A percentile compares a stretch with the other conserved stretches of the same genome.
These are phyloP conservation scores for Westerdykella ornata DNA, from an alignment of 2,329 filamentous ascomycete species.

Conservation along the genomic window DNA sequence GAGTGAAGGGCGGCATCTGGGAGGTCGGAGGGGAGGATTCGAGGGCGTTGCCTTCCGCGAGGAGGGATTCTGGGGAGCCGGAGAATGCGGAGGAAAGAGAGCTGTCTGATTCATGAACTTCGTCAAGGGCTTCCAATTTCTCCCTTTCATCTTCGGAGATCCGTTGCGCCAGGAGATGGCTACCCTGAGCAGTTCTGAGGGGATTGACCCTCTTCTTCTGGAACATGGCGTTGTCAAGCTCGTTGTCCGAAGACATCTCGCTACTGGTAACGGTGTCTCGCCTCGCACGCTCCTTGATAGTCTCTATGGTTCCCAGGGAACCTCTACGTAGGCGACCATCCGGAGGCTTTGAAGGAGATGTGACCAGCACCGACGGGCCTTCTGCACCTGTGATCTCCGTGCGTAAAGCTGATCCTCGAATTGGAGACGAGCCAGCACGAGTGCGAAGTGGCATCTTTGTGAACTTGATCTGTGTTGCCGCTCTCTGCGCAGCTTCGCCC, in stretches of 20 bases:
- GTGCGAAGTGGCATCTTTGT: constrained; percentile 87
- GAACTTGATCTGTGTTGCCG: constrained; percentile 88
- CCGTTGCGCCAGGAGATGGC: constrained; percentile 49
- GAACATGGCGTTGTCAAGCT: constrained; percentile 61
- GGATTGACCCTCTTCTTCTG: constrained; percentile 58
- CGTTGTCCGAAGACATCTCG: constrained; percentile 76
- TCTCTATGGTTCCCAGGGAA: constrained; percentile 65
- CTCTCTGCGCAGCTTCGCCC: constrained; percentile 48
- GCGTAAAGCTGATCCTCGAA: constrained; percentile 46
- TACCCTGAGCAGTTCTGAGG: constrained; percentile 49
- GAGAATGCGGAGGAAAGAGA: constrained; percentile 37
- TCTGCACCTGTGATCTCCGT: constrained; percentile 51
- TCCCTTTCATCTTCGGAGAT: constrained; percentile 46
- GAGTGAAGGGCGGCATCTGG: constrained; percentile 37
- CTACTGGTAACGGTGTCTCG: constrained; percentile 75
- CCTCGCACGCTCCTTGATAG: constrained; percentile 61
- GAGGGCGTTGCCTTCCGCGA: constrained; percentile 57
- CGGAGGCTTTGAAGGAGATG: constrained; percentile 48
- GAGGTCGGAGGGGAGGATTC: constrained; percentile 49
- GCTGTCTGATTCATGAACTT: constrained; percentile 37
- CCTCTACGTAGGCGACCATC: constrained; percentile 52
- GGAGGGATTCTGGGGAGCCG: constrained; percentile 56
- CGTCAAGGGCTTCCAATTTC: constrained; percentile 37
- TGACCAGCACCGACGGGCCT: constrained; percentile 46
- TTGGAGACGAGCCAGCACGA: constrained; percentile 82